Evolutionary conservation across 768 basidiomycete species (phyloP).

Genomic region (Leucocoprinus sp.): DNA sequence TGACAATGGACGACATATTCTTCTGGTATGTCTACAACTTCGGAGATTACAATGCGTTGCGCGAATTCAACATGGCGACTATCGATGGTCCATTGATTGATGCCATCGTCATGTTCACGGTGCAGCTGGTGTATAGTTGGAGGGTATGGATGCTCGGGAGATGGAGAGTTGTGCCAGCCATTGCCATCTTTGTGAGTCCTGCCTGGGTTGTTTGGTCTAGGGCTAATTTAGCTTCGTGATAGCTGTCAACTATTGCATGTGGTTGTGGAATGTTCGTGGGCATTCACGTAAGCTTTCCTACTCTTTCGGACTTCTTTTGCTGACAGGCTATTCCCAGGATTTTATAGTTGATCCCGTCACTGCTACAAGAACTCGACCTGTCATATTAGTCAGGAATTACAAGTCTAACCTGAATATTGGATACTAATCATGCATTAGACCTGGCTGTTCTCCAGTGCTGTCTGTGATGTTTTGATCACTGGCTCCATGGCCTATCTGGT

Average conservation of each 20-base stretch:
- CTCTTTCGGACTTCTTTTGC: neutral
- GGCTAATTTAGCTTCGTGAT: neutral
- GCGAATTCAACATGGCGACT: neutral
- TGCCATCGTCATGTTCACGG: constrained; percentile 2
- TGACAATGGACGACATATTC: constrained; percentile 7
- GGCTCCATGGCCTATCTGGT: constrained; percentile 5
- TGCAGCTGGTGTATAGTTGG: constrained; percentile 8
- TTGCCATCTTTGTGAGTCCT: neutral
- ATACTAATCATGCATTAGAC: no score
- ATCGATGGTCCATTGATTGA: constrained; percentile 6
- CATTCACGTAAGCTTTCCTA: neutral
- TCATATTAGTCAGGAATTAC: neutral
- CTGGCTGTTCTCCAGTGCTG: neutral
- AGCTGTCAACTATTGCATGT: neutral
- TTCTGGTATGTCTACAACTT: constrained; percentile 8
- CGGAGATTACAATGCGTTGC: constrained; percentile 1
- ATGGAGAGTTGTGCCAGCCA: constrained; percentile 1
- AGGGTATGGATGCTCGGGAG: neutral
- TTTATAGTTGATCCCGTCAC: neutral
- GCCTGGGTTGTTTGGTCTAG: neutral
- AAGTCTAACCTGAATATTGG: neutral
- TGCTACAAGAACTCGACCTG: neutral
- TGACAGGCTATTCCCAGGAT: neutral
- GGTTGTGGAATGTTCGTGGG: neutral
- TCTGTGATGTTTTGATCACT: neutral